Conservation (phyloP, 768 basidiomycete species). For the Fomitopsis serialis region DNA sequence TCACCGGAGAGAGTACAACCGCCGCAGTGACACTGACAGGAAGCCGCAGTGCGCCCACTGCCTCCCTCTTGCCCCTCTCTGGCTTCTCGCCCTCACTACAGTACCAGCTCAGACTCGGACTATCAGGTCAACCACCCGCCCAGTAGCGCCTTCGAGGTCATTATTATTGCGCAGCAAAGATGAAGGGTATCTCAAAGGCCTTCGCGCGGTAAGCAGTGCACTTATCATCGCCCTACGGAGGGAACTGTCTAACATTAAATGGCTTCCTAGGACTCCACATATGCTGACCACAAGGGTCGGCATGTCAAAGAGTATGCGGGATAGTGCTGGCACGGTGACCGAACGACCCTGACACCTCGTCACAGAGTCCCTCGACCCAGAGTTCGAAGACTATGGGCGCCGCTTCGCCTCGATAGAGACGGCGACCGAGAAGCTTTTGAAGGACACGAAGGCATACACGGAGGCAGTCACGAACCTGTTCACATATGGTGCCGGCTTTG, state of each 20-base stretch:
- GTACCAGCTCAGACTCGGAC: neutral
- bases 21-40: neutral
- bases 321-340: constrained; percentile 20
- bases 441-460: constrained; percentile 85
- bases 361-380: constrained; percentile 78
- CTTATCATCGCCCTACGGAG: neutral
- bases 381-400: constrained; percentile 83
- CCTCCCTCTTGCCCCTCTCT: neutral
- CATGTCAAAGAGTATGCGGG: constrained; percentile 77
- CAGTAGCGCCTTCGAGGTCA: neutral
- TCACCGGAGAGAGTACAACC: too few relatives aligned
- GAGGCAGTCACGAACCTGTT: constrained; percentile 78
- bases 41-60: neutral
- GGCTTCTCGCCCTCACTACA: neutral
- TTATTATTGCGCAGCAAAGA: neutral
- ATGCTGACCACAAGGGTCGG: constrained; percentile 83
- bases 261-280: constrained; percentile 72
- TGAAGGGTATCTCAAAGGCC: constrained; percentile 26
- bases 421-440: constrained; percentile 83
- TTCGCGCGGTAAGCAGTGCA: constrained; percentile 21
- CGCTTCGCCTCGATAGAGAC: constrained; percentile 75
- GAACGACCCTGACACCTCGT: neutral
- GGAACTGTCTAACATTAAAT: neutral
- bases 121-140: too few relatives aligned
- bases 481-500: constrained; percentile 57